Evolutionary conservation across 2,329 filamentous ascomycete species (phyloP).

Genomic region (Aspergillus sp.): DNA sequence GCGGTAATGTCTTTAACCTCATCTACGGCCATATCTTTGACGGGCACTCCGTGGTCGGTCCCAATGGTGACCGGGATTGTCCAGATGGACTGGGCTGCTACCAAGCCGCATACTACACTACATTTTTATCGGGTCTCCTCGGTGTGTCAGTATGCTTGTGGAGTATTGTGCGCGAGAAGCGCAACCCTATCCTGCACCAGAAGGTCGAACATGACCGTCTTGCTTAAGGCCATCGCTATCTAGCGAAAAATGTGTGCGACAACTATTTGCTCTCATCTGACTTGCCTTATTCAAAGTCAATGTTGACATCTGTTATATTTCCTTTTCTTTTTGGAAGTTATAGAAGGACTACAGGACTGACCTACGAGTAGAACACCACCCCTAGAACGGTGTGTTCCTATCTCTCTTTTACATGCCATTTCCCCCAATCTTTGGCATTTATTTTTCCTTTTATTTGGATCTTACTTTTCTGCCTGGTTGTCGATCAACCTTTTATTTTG

Average conservation of each 20-base stretch:
- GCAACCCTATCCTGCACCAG: constrained; percentile 17
- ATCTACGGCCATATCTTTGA: constrained; percentile 86
- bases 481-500: no score
- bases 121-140: constrained; percentile 64
- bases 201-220: constrained; percentile 29
- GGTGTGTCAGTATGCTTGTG: constrained; percentile 66
- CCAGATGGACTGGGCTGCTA: constrained; percentile 77
- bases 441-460: no score
- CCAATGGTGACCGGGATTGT: constrained; percentile 69
- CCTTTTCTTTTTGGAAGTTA: no score
- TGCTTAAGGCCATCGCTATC: constrained; percentile 12
- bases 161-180: constrained; percentile 38
- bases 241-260: no score
- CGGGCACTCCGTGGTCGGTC: constrained; percentile 64
- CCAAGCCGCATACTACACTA: constrained; percentile 72
- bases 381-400: no score
- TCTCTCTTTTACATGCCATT: no score
- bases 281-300: neutral
- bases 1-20: constrained; percentile 87
- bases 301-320: no score
- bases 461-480: no score
- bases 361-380: no score
- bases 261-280: neutral
- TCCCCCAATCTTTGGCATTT: no score
- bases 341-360: no score